phyloP scores from a whole-genome alignment of 2,329 filamentous ascomycete genomes.

The Beauveria caledonica region DNA sequence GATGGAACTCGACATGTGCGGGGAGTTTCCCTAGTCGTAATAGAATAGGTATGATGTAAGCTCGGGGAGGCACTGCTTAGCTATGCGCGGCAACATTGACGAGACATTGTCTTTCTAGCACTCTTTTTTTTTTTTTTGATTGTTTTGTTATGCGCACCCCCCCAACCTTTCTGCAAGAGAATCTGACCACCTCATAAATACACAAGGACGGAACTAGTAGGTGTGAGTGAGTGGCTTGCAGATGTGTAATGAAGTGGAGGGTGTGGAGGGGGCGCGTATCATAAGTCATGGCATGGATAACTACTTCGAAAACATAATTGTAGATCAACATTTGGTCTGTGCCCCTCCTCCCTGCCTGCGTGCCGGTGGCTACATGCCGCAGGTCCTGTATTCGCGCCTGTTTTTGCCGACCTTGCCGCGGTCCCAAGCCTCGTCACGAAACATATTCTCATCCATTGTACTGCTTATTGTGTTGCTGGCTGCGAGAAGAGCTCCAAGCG shows the following conservation, averaged over 20 bases:
- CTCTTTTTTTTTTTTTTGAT: not conserved
- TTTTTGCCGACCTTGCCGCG: conserved; percentile 8
- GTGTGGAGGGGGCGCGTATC: not conserved
- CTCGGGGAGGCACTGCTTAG: no score
- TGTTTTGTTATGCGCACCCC: not conserved
- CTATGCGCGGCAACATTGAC: not conserved
- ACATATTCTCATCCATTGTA: not conserved
- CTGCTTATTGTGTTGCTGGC: not conserved
- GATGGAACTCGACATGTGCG: no score
- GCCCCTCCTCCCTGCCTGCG: not conserved
- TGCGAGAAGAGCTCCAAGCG: no score
- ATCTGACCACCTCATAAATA: no score
- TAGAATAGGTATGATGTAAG: no score
- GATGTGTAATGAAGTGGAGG: not conserved
- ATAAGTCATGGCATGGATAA: no score
- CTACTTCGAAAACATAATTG: no score
- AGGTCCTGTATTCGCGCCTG: not conserved
- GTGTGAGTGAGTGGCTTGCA: not conserved
- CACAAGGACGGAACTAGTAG: no score
- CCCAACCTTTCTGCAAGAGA: not conserved
- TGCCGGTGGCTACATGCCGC: not conserved
- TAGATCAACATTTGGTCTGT: not conserved
- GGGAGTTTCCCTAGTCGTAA: no score
- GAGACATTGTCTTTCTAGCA: not conserved
- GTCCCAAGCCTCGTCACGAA: not conserved